These are phyloP conservation scores for Eucommia ulmoides DNA, from an alignment of 257 asterid species.

Conservation along the genomic window DNA sequence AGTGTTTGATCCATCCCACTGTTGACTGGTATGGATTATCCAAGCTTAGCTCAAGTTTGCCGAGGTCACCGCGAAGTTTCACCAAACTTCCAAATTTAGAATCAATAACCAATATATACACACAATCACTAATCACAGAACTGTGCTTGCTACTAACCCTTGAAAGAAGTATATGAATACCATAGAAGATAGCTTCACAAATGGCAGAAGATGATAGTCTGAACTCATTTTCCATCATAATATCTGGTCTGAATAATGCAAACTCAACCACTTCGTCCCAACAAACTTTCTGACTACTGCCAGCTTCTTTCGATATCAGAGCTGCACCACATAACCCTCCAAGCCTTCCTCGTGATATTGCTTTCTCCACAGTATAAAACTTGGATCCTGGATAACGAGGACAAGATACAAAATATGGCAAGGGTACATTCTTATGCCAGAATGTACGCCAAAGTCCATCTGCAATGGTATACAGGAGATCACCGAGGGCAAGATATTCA, in stretches of 20 bases:
- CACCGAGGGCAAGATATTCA: conserved; percentile 64
- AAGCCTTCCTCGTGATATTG: conserved; percentile 50
- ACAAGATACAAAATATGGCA: conserved; percentile 50
- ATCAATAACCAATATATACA: conserved; percentile 48
- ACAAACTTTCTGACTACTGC: conserved; percentile 22
- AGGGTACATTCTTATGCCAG: conserved; percentile 59
- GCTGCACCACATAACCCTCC: conserved; percentile 55
- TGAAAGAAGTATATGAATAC: conserved; percentile 44
- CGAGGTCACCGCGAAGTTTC: conserved; percentile 60
- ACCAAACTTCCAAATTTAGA: conserved; percentile 62
- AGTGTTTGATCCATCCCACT: conserved; percentile 59
- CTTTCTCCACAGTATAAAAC: conserved; percentile 64
- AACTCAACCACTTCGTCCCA: conserved; percentile 63
- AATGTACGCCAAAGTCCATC: conserved; percentile 72
- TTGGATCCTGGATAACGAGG: conserved; percentile 64
- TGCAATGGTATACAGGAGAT: conserved; percentile 58
- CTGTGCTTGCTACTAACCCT: conserved; percentile 40
- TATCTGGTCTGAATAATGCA: conserved; percentile 40
- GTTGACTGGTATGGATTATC: conserved; percentile 50
- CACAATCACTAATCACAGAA: conserved; percentile 30
- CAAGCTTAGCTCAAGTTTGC: conserved; percentile 50
- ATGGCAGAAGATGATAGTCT: conserved; percentile 33
- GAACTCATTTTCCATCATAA: conserved; percentile 22
- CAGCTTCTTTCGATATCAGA: conserved; percentile 37
- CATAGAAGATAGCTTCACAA: conserved; percentile 77